phyloP scores from a whole-genome alignment of 2,329 filamentous ascomycete species.

The Aspergillus eucalypticola region DNA sequence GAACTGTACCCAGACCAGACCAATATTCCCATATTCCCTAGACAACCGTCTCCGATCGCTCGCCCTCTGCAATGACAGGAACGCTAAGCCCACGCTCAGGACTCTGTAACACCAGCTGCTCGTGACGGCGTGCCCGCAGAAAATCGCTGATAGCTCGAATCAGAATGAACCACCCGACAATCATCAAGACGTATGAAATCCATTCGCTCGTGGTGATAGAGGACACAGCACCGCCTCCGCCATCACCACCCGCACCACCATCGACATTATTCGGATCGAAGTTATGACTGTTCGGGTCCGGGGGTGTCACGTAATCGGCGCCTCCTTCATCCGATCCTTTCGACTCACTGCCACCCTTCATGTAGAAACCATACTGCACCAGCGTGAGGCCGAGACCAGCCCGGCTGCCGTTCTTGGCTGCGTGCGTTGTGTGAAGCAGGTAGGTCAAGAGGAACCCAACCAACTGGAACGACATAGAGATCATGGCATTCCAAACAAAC shows the following conservation, averaged over 20 bases:
- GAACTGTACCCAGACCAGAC: background rate
- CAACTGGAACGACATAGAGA: constrained; percentile 94
- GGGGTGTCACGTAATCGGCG: constrained; percentile 61
- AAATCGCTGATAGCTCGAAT: constrained; percentile 94
- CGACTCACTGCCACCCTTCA: constrained; percentile 66
- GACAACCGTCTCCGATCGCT: constrained; percentile 74
- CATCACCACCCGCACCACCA: constrained; percentile 32
- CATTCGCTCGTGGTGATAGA: constrained; percentile 77
- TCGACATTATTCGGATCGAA: constrained; percentile 75
- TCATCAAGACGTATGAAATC: constrained; percentile 91
- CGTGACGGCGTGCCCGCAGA: constrained; percentile 80
- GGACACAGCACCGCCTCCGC: constrained; percentile 46
- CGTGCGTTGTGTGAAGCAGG: constrained; percentile 94
- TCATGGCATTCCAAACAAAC: constrained; percentile 80
- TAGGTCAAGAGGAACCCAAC: constrained; percentile 98
- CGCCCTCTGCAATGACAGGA: constrained; percentile 82
- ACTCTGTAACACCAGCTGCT: constrained; percentile 89
- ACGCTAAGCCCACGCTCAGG: constrained; percentile 84
- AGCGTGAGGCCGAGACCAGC: constrained; percentile 92
- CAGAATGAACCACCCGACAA: constrained; percentile 96
- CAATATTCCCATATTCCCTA: constrained; percentile 35
- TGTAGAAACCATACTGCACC: constrained; percentile 95
- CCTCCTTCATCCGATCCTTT: constrained; percentile 40
- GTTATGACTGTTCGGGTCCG: constrained; percentile 85
- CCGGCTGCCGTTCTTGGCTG: constrained; percentile 94